Conservation (phyloP, 768 basidiomycete species). For the Agaricus blazei region DNA sequence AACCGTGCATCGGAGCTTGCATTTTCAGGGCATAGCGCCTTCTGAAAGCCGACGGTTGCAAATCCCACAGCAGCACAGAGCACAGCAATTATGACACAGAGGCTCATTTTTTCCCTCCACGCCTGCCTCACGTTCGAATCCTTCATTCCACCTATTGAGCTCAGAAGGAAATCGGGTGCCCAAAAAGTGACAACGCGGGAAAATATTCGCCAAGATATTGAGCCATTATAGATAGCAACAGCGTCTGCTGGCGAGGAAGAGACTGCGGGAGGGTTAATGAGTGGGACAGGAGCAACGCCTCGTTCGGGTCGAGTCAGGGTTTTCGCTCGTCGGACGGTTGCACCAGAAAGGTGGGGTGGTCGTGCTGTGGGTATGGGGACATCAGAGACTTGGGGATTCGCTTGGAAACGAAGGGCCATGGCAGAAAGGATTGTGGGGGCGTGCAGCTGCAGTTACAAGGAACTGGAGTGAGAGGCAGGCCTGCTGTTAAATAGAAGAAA, state of each 20-base stretch:
- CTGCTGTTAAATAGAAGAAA: conserved; percentile 15
- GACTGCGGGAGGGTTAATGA: conserved; percentile 75
- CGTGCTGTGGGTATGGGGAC: conserved; percentile 66
- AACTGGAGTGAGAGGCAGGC: conserved; percentile 22
- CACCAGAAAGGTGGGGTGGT: conserved; percentile 44
- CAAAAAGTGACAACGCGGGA: conserved; percentile 82
- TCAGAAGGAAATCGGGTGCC: conserved; percentile 78
- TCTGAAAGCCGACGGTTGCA: conserved; percentile 90
- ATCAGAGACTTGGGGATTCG: conserved; percentile 49
- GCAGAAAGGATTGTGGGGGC: conserved; percentile 20
- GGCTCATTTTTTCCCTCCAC: conserved; percentile 95
- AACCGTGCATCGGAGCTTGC: conserved; percentile 39
- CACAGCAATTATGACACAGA: conserved; percentile 81
- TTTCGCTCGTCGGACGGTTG: conserved; percentile 82
- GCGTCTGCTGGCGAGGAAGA: conserved; percentile 28
- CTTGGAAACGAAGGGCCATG: conserved; percentile 55
- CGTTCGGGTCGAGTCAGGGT: conserved; percentile 96
- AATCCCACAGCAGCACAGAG: conserved; percentile 84
- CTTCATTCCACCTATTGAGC: conserved; percentile 72
- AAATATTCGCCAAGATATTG: conserved; percentile 76
- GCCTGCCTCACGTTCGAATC: conserved; percentile 79
- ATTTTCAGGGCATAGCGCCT: conserved; percentile 78
- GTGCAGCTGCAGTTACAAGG: conserved; percentile 18
- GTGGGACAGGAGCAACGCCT: conserved; percentile 86
- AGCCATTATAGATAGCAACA: conserved; percentile 34